Evolutionary conservation across 257 asterid genomes (phyloP).

Genomic region (Lantana camara): DNA sequence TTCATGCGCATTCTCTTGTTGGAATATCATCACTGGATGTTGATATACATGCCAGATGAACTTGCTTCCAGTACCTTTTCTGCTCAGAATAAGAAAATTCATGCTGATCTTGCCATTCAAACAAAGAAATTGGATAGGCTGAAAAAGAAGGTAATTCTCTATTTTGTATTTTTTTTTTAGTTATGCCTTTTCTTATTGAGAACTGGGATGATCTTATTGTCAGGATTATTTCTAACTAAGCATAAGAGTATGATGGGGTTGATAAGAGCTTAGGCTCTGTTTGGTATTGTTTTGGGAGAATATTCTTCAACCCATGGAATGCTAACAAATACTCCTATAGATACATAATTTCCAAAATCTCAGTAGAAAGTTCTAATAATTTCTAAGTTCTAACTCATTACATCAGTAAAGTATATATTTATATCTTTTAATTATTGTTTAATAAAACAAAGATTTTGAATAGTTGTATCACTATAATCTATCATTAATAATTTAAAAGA

Average conservation of each 20-base stretch:
- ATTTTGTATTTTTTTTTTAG: conserved; percentile 8
- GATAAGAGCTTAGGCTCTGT: background rate
- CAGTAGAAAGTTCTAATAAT: too few species aligned
- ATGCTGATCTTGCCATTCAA: conserved; percentile 53
- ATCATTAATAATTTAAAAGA: too few species aligned
- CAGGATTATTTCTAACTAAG: background rate
- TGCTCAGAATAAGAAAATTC: conserved; percentile 56
- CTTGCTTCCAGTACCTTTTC: conserved; percentile 45
- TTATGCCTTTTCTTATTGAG: conserved; percentile 18
- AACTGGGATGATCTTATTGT: conserved; percentile 3
- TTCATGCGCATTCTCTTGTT: conserved; percentile 2
- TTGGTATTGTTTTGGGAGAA: too few species aligned
- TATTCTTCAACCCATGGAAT: too few species aligned
- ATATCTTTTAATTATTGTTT: too few species aligned
- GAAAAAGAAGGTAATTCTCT: conserved; percentile 64
- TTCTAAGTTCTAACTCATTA: too few species aligned
- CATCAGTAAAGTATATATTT: too few species aligned
- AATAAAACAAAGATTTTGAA: too few species aligned
- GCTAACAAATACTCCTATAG: too few species aligned
- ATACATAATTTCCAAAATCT: too few species aligned
- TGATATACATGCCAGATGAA: conserved; percentile 50
- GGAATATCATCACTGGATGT: conserved; percentile 24
- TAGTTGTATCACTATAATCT: too few species aligned
- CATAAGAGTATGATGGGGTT: conserved; percentile 5
- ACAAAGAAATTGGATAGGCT: conserved; percentile 74